Conservation (phyloP, 2,329 filamentous ascomycete genomes). For the Decorospora gaudefroyi region DNA sequence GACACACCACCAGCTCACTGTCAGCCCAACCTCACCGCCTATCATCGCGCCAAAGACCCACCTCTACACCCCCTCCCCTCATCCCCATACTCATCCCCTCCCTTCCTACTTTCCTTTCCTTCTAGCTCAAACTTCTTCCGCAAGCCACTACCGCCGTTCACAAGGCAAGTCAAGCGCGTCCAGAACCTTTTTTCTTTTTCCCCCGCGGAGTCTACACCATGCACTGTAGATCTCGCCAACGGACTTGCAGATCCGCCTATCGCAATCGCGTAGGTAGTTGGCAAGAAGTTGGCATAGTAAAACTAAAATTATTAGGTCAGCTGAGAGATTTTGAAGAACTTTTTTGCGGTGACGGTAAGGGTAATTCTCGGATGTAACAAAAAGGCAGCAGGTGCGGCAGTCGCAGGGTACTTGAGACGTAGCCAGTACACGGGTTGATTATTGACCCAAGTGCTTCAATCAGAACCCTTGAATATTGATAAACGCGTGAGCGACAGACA, state of each 20-base stretch:
- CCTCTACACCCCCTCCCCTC: slow-evolving; percentile 3
- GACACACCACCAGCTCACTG: slow-evolving; percentile 11
- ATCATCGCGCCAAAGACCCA: slow-evolving; percentile 1
- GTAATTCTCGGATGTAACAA: no score
- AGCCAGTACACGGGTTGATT: no score
- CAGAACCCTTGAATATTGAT: no score
- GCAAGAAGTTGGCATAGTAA: no score
- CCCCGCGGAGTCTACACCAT: slow-evolving; percentile 14
- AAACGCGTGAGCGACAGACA: no score
- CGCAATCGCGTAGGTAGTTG: no score
- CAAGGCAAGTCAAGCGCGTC: slow-evolving; percentile 17
- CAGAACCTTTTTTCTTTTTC: slow-evolving; percentile 3
- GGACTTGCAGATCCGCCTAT: slow-evolving; percentile 18
- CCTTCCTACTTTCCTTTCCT: slow-evolving; percentile 10
- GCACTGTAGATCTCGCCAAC: slow-evolving; percentile 20
- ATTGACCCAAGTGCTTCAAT: no score
- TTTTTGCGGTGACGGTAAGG: no score
- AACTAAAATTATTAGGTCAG: no score
- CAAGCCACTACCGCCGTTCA: slow-evolving; percentile 11
- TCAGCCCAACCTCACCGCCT: slow-evolving; percentile 10
- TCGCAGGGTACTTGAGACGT: no score
- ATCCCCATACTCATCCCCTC: neutral
- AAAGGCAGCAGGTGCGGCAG: no score
- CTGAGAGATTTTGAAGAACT: no score
- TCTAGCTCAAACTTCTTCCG: slow-evolving; percentile 19